phyloP scores from a whole-genome alignment of 2,329 filamentous ascomycete species.

The Arthrobotrys conoides region DNA sequence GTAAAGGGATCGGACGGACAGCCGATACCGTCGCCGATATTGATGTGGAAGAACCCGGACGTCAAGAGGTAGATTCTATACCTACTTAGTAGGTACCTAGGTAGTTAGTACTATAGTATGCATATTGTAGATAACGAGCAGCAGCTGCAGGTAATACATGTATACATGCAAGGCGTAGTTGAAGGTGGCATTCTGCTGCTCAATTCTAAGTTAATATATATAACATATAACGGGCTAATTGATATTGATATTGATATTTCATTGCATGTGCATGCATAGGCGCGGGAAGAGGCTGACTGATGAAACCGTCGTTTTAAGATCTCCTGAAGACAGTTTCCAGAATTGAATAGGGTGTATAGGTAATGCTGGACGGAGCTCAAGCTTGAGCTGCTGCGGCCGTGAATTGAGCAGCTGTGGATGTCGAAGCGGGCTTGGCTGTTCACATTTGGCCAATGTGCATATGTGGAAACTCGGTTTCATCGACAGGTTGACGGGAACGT shows the following conservation, averaged over 20 bases:
- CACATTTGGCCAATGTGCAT: neutral
- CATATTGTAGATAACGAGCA: too few relatives aligned
- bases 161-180: conserved; percentile 43
- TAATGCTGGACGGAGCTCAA: neutral
- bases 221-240: neutral
- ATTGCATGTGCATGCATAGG: neutral
- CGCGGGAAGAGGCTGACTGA: neutral
- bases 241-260: neutral
- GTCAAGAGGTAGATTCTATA: conserved; percentile 12
- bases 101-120: too few relatives aligned
- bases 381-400: too few relatives aligned
- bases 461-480: too few relatives aligned
- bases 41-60: conserved; percentile 53
- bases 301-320: conserved; percentile 8
- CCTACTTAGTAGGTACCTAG: too few relatives aligned
- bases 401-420: too few relatives aligned
- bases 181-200: conserved; percentile 32
- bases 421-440: conserved; percentile 5
- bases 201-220: neutral
- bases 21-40: conserved; percentile 37
- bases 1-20: conserved; percentile 31
- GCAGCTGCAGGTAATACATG: too few relatives aligned
- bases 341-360: neutral
- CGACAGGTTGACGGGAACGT: neutral
- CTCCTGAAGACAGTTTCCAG: neutral